Evolutionary conservation across 257 asterid genomes (phyloP).

Genomic region (Coffea eugenioides): DNA sequence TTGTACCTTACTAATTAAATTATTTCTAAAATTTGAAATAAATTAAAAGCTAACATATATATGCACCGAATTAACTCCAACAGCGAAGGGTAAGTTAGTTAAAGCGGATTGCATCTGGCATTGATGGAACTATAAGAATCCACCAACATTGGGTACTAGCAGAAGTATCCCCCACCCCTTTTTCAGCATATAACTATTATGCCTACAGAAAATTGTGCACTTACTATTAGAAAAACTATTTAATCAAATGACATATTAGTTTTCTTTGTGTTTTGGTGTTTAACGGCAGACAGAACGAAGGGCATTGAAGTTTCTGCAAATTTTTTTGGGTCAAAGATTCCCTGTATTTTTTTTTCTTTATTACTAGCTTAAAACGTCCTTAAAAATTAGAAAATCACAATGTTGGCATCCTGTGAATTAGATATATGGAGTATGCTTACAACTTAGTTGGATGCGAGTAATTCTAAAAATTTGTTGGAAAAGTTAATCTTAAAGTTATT

Average conservation of each 20-base stretch:
- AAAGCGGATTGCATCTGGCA: constrained; percentile 60
- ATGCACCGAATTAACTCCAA: no score
- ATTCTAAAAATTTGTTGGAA: no score
- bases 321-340: neutral
- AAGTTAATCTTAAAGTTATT: no score
- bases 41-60: no score
- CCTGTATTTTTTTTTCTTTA: neutral
- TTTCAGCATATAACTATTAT: constrained; percentile 72
- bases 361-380: neutral
- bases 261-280: no score
- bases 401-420: no score
- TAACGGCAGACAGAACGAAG: neutral
- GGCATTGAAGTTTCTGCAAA: neutral
- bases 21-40: neutral
- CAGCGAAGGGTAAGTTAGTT: no score
- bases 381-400: no score
- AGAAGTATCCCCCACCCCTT: constrained; percentile 67
- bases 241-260: no score
- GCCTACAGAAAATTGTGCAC: constrained; percentile 34
- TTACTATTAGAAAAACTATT: neutral
- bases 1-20: neutral
- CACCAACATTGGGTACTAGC: constrained; percentile 66
- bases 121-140: constrained; percentile 70
- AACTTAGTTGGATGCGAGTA: no score
- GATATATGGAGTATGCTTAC: no score